Conservation (phyloP, 331 rosid species). For the Telfairia occidentalis region DNA sequence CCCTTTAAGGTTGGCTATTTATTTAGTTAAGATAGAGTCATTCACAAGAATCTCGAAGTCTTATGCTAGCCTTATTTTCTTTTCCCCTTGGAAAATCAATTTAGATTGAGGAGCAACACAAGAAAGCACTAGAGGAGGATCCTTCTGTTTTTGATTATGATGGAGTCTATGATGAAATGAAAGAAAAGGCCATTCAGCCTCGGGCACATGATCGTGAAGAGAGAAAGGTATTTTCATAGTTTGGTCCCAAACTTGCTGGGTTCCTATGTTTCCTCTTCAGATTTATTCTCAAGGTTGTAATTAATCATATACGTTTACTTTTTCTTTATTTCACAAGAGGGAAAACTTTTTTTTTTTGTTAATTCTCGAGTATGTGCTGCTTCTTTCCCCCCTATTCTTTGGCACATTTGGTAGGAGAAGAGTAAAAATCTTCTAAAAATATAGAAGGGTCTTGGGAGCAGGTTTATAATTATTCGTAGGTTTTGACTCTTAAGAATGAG, state of each 20-base stretch:
- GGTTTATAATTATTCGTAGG: no score
- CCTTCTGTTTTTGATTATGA: constrained; percentile 77
- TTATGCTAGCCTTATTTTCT: constrained; percentile 10
- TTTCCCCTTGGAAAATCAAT: neutral
- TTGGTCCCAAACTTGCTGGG: neutral
- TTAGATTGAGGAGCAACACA: constrained; percentile 77
- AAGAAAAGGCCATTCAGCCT: constrained; percentile 54
- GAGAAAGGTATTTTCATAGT: constrained; percentile 38
- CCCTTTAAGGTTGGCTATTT: neutral
- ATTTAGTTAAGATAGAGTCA: neutral
- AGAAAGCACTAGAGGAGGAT: constrained; percentile 80
- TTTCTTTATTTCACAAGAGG: no score
- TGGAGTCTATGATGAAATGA: constrained; percentile 86
- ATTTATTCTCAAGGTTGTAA: neutral
- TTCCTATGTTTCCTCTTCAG: neutral
- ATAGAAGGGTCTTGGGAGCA: no score
- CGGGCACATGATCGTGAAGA: constrained; percentile 52
- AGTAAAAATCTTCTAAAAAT: no score
- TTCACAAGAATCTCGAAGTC: neutral
- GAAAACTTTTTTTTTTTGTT: no score
- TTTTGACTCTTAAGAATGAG: no score
- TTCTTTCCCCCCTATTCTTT: no score
- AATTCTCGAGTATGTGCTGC: no score
- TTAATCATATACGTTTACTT: no score
- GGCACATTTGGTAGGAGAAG: no score